Percentiles rank a stretch among this genome's conserved stretches.
Conservation (phyloP, 2,329 filamentous ascomycete genomes). For the Pezicula carpinea region DNA sequence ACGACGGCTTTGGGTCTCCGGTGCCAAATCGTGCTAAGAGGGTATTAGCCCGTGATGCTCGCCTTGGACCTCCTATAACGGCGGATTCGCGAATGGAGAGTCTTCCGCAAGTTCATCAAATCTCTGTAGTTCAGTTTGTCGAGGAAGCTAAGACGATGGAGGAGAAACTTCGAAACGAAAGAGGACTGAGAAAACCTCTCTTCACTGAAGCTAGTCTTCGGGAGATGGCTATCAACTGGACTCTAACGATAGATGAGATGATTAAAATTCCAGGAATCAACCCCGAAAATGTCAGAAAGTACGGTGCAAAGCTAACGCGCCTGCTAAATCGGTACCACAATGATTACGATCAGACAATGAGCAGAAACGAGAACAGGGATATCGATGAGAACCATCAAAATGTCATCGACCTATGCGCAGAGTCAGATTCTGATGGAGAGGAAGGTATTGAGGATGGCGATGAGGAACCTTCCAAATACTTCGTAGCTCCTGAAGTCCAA, state of each 20-base stretch:
- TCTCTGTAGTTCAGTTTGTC: constrained; percentile 62
- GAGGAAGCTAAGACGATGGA: constrained; percentile 54
- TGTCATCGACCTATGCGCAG: constrained; percentile 46
- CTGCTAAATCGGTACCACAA: constrained; percentile 47
- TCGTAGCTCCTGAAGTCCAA: background rate
- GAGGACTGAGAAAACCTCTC: constrained; percentile 49
- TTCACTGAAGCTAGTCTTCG: constrained; percentile 68
- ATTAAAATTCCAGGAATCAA: constrained; percentile 58
- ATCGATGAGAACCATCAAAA: constrained; percentile 32
- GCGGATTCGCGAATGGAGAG: constrained; percentile 48
- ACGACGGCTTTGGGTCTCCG: constrained; percentile 34
- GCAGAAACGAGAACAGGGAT: constrained; percentile 16
- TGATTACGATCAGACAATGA: constrained; percentile 47
- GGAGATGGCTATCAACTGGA: constrained; percentile 70
- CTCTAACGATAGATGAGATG: constrained; percentile 58
- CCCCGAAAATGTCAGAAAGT: constrained; percentile 53
- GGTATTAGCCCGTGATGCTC: constrained; percentile 29
- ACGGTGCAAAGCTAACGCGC: constrained; percentile 56
- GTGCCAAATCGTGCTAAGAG: background rate
- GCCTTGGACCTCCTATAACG: constrained; percentile 55
- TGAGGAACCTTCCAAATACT: constrained; percentile 5
- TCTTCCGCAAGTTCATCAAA: constrained; percentile 55
- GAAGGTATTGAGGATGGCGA: constrained; percentile 10
- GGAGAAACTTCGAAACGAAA: constrained; percentile 56
- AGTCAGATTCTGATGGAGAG: constrained; percentile 7